Evolutionary conservation across 768 basidiomycete genomes (phyloP).

Genomic region (Podaxis carcinomalis): DNA sequence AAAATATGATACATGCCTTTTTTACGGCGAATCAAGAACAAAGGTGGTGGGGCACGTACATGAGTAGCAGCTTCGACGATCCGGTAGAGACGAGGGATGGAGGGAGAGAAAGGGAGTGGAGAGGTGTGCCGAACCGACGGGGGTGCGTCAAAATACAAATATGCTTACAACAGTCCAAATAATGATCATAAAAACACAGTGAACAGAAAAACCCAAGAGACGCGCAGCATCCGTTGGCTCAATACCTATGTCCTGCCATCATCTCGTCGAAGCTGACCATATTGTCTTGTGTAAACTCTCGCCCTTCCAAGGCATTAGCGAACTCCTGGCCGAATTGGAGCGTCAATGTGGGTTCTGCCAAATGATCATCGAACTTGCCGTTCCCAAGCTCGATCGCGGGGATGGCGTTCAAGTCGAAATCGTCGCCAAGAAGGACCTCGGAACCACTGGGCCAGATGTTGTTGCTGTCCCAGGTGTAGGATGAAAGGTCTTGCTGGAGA

Average conservation of each 20-base stretch:
- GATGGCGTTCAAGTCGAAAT: conserved; percentile 64
- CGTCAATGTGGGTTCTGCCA: conserved; percentile 20
- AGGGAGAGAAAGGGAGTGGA: neutral
- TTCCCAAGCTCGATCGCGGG: conserved; percentile 60
- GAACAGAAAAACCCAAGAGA: conserved; percentile 21
- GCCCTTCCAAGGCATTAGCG: conserved; percentile 24
- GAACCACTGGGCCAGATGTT: conserved; percentile 28
- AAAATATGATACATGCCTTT: conserved; percentile 26
- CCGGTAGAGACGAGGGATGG: neutral
- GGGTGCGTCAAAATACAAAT: conserved; percentile 23
- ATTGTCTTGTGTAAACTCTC: conserved; percentile 20
- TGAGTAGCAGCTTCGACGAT: conserved; percentile 3
- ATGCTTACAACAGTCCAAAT: conserved; percentile 26
- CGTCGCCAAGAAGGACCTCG: conserved; percentile 46
- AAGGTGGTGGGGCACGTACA: conserved; percentile 17
- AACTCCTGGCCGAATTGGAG: conserved; percentile 30
- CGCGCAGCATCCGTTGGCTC: conserved; percentile 32
- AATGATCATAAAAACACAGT: conserved; percentile 16
- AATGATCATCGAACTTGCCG: conserved; percentile 35
- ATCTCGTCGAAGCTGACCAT: conserved; percentile 38
- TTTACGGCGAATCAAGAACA: conserved; percentile 21
- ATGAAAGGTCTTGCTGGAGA: conserved; percentile 33
- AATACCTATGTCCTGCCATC: conserved; percentile 33
- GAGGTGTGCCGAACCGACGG: conserved; percentile 9
- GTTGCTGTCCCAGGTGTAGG: conserved; percentile 31